phyloP scores from a whole-genome alignment of 495 filamentous ascomycete genomes.

The Niebla homalea region DNA sequence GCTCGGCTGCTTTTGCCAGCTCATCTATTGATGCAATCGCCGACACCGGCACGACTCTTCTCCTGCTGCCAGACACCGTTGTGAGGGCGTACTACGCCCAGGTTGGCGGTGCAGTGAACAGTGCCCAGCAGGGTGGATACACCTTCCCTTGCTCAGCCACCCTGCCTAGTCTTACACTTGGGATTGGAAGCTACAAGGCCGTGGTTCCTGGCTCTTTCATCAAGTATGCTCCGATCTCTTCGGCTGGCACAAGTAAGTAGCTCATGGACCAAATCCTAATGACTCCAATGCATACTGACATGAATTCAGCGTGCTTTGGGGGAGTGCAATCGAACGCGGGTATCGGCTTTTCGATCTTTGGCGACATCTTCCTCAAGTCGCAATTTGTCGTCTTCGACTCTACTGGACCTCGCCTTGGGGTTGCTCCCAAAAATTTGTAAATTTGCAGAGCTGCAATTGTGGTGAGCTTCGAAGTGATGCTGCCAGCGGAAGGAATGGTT shows the following conservation, averaged over 20 bases:
- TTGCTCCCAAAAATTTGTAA: constrained; percentile 39
- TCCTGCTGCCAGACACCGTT: constrained; percentile 44
- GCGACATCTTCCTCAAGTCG: constrained; percentile 67
- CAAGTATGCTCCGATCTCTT: constrained; percentile 29
- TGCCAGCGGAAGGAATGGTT: no score
- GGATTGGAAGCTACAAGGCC: constrained; percentile 35
- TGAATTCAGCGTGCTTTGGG: constrained; percentile 43
- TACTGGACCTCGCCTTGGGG: constrained; percentile 40
- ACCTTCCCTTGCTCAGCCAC: constrained; percentile 49
- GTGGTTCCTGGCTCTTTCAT: constrained; percentile 32
- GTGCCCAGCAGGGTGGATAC: constrained; percentile 44
- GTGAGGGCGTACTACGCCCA: constrained; percentile 51
- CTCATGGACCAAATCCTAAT: neutral
- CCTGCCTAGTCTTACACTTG: constrained; percentile 50
- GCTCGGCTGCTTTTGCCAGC: constrained; percentile 26
- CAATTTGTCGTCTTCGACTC: constrained; percentile 66
- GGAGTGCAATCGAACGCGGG: constrained; percentile 50
- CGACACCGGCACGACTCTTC: constrained; percentile 63
- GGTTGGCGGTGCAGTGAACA: constrained; percentile 38
- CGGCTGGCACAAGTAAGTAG: constrained; percentile 20
- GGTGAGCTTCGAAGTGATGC: no score
- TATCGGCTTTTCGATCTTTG: constrained; percentile 56
- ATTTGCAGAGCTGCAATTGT: neutral
- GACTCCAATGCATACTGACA: constrained; percentile 1
- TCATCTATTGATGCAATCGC: constrained; percentile 38